A percentile compares a stretch with the other conserved stretches of the same genome.
Conservation (phyloP, 805 yeast species). For the Candida golubevii region DNA sequence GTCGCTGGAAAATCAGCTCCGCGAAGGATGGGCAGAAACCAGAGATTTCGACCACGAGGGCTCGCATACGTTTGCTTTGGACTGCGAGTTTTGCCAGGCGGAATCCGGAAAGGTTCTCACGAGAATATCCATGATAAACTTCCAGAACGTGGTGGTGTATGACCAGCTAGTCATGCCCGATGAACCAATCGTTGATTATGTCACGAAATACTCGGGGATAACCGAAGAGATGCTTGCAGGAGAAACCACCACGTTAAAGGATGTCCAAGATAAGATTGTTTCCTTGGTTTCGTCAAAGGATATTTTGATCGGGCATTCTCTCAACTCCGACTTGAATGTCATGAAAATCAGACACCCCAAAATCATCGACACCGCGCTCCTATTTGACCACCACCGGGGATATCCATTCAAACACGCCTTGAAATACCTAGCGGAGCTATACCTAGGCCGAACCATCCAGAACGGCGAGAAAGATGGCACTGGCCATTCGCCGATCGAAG, state of each 20-base stretch:
- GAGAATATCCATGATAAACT: slow-evolving; percentile 70
- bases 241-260: slow-evolving; percentile 61
- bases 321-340: slow-evolving; percentile 76
- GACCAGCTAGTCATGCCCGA: slow-evolving; percentile 79
- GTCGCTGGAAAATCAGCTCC: slow-evolving; percentile 7
- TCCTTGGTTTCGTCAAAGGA: slow-evolving; percentile 51
- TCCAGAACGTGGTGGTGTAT: slow-evolving; percentile 52
- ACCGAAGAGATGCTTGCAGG: slow-evolving; percentile 60
- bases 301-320: slow-evolving; percentile 81
- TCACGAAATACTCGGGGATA: slow-evolving; percentile 84
- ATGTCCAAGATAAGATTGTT: slow-evolving; percentile 59
- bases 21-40: slow-evolving; percentile 53
- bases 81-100: slow-evolving; percentile 89
- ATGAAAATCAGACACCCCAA: slow-evolving; percentile 66
- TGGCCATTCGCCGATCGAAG: slow-evolving; percentile 82
- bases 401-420: slow-evolving; percentile 78
- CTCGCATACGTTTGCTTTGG: slow-evolving; percentile 70
- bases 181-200: slow-evolving; percentile 69
- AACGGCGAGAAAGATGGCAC: slow-evolving; percentile 50
- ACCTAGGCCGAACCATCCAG: slow-evolving; percentile 61
- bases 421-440: slow-evolving; percentile 59
- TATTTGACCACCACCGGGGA: slow-evolving; percentile 79
- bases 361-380: slow-evolving; percentile 75
- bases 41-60: slow-evolving; percentile 49
- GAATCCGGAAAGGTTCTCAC: slow-evolving; percentile 63